phyloP scores from a whole-genome alignment of 73 alveolate genomes.

The Paramecium pentaurelia region DNA sequence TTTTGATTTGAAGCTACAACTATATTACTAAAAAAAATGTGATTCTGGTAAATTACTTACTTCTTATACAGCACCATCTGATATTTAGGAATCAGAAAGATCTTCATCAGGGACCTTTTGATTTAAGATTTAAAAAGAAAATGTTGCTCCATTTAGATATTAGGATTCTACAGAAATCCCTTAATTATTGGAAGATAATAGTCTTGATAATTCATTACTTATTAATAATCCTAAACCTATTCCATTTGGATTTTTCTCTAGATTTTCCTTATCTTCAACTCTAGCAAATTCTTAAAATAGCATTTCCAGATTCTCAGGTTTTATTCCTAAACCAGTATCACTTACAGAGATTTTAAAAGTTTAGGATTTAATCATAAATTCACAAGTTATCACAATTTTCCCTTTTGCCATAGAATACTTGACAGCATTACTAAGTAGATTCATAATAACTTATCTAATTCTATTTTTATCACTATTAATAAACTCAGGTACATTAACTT shows the following conservation, averaged over 20 bases:
- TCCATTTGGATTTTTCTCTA: constrained; percentile 41
- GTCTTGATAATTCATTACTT: constrained; percentile 32
- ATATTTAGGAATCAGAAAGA: neutral
- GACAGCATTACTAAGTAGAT: constrained; percentile 61
- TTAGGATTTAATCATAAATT: neutral
- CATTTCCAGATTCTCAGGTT: constrained; percentile 26
- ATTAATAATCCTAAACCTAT: constrained; percentile 49
- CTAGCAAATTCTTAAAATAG: constrained; percentile 37
- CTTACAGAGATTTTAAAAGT: neutral
- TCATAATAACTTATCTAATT: constrained; percentile 51
- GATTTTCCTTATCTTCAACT: neutral
- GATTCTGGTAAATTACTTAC: neutral
- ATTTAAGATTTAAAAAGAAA: constrained; percentile 20
- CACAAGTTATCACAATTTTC: neutral
- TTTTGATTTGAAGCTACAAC: neutral
- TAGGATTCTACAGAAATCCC: constrained; percentile 42
- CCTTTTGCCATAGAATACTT: constrained; percentile 50
- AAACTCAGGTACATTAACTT: neutral
- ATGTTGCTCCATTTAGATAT: constrained; percentile 14
- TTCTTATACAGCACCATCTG: neutral
- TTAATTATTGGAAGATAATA: neutral
- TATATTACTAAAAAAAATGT: neutral
- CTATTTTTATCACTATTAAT: constrained; percentile 56
- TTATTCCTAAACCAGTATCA: constrained; percentile 57
- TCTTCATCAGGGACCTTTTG: neutral